Evolutionary conservation across 148 eudicot species (phyloP).

Genomic region (Rhododendron williamsianum): DNA sequence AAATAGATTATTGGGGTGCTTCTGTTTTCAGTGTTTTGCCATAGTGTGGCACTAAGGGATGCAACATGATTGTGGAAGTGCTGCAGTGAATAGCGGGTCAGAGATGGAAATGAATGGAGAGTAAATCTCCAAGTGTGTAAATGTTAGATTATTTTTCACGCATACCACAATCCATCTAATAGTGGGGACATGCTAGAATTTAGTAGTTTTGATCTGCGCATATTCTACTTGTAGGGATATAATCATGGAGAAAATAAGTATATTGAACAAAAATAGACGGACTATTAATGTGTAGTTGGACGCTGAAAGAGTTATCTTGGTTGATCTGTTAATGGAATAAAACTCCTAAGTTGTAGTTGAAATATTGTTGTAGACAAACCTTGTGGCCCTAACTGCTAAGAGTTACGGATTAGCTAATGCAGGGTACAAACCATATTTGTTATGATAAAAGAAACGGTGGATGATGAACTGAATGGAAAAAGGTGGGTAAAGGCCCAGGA

Average conservation of each 20-base stretch:
- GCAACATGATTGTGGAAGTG: not conserved
- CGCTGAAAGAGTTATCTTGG: not conserved
- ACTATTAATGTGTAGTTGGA: too few relatives aligned
- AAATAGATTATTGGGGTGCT: not conserved
- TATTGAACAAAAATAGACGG: not conserved
- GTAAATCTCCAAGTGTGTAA: too few relatives aligned
- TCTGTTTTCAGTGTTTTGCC: not conserved
- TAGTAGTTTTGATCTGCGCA: not conserved
- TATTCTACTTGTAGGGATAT: not conserved
- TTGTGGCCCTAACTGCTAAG: not conserved
- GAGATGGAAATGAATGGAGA: not conserved
- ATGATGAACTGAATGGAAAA: not conserved
- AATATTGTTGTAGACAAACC: not conserved
- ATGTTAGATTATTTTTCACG: not conserved
- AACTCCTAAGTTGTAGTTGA: not conserved
- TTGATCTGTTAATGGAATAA: not conserved
- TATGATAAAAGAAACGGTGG: not conserved
- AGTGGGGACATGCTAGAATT: not conserved
- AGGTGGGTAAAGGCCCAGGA: not conserved
- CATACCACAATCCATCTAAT: not conserved
- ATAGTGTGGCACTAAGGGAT: not conserved
- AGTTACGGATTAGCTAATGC: not conserved
- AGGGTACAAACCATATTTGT: not conserved
- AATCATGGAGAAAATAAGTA: not conserved
- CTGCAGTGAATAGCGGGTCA: not conserved